A percentile compares a stretch with the other conserved stretches of the same genome.
Evolutionary conservation across 768 basidiomycete genomes (phyloP).

Genomic region (Pleurotus giganteus): DNA sequence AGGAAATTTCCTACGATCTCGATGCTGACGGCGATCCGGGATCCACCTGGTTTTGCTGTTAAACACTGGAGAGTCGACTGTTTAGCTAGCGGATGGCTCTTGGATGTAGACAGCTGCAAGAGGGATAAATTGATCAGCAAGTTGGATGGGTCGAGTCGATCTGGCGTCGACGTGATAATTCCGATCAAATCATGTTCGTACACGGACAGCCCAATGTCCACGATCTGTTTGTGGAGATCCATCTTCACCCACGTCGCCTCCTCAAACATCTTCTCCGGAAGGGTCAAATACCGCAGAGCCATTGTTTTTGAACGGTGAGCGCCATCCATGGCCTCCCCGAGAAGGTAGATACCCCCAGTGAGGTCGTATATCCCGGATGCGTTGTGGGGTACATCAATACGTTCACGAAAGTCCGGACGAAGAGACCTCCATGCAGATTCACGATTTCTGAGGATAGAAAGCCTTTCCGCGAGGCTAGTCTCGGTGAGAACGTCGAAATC

Average conservation of each 20-base stretch:
- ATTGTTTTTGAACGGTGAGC: slow-evolving; percentile 10
- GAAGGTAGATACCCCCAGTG: slow-evolving; percentile 37
- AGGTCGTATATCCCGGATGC: slow-evolving; percentile 43
- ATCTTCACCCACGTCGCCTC: slow-evolving; percentile 27
- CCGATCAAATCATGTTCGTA: slow-evolving; percentile 45
- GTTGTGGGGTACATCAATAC: slow-evolving; percentile 23
- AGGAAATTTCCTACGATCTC: slow-evolving; percentile 46
- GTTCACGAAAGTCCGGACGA: slow-evolving; percentile 21
- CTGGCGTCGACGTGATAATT: slow-evolving; percentile 19
- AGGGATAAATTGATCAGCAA: slow-evolving; percentile 13
- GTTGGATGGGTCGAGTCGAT: not conserved
- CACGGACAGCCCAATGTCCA: slow-evolving; percentile 42
- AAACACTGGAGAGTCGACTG: slow-evolving; percentile 8
- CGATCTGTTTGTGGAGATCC: slow-evolving; percentile 25
- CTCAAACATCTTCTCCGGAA: slow-evolving; percentile 28
- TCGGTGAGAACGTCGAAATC: slow-evolving; percentile 27
- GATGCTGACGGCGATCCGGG: slow-evolving; percentile 33
- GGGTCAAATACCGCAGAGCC: slow-evolving; percentile 29
- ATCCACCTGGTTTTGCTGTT: not conserved
- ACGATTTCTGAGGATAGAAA: slow-evolving; percentile 20
- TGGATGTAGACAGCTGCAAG: slow-evolving; percentile 19
- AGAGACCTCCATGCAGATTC: slow-evolving; percentile 31
- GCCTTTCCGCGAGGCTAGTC: slow-evolving; percentile 22
- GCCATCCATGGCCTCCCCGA: slow-evolving; percentile 21
- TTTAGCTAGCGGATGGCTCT: slow-evolving; percentile 14